phyloP scores from a whole-genome alignment of 345 rosid species.

The Hibiscus syriacus region DNA sequence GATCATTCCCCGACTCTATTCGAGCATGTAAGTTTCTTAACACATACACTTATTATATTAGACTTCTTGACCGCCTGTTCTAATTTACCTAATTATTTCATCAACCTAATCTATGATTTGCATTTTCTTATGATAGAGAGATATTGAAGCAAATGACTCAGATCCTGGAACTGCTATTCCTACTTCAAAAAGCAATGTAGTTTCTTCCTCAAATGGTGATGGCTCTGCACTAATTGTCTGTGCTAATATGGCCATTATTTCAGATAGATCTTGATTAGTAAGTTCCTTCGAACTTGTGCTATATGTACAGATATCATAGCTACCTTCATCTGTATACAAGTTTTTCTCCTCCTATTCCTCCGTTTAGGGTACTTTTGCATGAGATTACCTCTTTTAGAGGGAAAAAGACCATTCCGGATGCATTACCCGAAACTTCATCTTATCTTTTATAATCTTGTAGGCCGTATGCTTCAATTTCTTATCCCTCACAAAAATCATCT shows the following conservation, averaged over 20 bases:
- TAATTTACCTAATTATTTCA: not conserved
- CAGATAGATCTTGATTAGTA: constrained; percentile 20
- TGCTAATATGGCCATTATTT: constrained; percentile 5
- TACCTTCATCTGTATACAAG: constrained; percentile 25
- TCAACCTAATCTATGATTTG: too few species aligned
- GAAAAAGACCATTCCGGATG: not conserved
- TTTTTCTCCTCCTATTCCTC: constrained; percentile 7
- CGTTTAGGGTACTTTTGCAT: constrained; percentile 6
- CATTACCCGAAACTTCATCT: constrained; percentile 16
- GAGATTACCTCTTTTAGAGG: not conserved
- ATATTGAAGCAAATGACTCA: constrained; percentile 39
- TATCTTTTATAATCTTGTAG: not conserved
- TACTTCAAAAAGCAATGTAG: constrained; percentile 28
- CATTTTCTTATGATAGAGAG: constrained; percentile 27
- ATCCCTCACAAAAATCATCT: not conserved
- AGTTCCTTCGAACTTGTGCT: constrained; percentile 14
- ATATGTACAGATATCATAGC: constrained; percentile 46
- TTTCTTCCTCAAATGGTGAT: constrained; percentile 38
- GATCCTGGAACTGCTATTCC: constrained; percentile 34
- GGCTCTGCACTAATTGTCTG: constrained; percentile 18
- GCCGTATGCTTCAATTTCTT: not conserved
- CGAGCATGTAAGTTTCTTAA: constrained; percentile 34
- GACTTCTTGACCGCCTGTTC: not conserved
- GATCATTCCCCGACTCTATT: constrained; percentile 37
- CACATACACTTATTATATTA: not conserved